Evolutionary conservation across 2,329 filamentous ascomycete genomes (phyloP).

Genomic region (Exophiala sp.): DNA sequence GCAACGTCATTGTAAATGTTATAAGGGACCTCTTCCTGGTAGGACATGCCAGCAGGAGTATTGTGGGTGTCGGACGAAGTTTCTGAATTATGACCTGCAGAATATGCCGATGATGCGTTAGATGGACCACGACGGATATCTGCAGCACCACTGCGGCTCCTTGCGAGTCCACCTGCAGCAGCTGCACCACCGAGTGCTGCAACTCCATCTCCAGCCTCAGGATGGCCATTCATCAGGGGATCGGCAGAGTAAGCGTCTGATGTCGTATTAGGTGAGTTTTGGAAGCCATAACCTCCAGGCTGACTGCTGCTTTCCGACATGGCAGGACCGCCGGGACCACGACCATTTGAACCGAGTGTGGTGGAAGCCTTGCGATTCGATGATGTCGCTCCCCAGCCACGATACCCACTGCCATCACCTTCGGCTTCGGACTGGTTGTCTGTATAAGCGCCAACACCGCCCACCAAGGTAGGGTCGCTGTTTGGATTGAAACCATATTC

Average conservation of each 20-base stretch:
- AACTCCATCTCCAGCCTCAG: slow-evolving; percentile 32
- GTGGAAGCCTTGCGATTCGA: slow-evolving; percentile 82
- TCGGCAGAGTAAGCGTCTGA: slow-evolving; percentile 71
- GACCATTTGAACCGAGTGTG: slow-evolving; percentile 71
- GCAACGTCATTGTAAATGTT: slow-evolving; percentile 44
- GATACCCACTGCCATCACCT: slow-evolving; percentile 78
- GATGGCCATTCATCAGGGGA: slow-evolving; percentile 44
- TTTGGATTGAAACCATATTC: slow-evolving; percentile 99
- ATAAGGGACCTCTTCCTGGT: slow-evolving; percentile 56
- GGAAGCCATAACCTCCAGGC: slow-evolving; percentile 49
- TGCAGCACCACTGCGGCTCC: slow-evolving; percentile 42
- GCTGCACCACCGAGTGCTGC: slow-evolving; percentile 61
- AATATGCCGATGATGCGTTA: slow-evolving; percentile 95
- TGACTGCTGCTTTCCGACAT: slow-evolving; percentile 68
- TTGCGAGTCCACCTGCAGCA: slow-evolving; percentile 11
- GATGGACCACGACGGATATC: slow-evolving; percentile 86
- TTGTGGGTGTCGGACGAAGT: slow-evolving; percentile 51
- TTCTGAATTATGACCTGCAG: slow-evolving; percentile 60
- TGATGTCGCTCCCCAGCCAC: slow-evolving; percentile 84
- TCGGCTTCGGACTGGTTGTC: slow-evolving; percentile 69
- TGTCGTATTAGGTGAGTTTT: slow-evolving; percentile 61
- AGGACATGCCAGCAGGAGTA: slow-evolving; percentile 46
- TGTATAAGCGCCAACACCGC: slow-evolving; percentile 45
- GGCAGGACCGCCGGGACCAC: slow-evolving; percentile 51
- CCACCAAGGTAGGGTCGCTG: slow-evolving; percentile 75